Evolutionary conservation across 352 stramenopile species (phyloP).

Genomic region (Pythium myriotylum): DNA sequence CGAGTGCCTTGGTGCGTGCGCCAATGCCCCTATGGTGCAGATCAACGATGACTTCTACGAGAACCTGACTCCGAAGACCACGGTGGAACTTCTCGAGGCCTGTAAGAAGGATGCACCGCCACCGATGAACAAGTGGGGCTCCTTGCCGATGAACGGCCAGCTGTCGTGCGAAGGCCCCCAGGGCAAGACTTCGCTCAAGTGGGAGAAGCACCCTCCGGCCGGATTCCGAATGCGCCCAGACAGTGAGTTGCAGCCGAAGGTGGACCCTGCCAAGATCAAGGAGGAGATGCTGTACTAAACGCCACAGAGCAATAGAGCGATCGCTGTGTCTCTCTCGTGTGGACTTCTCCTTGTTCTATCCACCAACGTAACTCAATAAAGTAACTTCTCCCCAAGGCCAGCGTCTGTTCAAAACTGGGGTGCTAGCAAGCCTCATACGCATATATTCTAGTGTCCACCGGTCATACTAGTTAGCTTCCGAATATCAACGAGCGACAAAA

Average conservation of each 20-base stretch:
- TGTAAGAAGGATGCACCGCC: slow-evolving; percentile 94
- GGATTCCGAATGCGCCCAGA: slow-evolving; percentile 92
- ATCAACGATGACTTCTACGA: slow-evolving; percentile 99
- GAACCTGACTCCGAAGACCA: slow-evolving; percentile 98
- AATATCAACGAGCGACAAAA: slow-evolving; percentile 60
- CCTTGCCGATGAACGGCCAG: slow-evolving; percentile 99
- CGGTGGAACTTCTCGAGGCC: slow-evolving; percentile 95
- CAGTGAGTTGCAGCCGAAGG: slow-evolving; percentile 91
- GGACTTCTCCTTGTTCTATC: slow-evolving; percentile 4
- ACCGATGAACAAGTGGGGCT: slow-evolving; percentile 98
- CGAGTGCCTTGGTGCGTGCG: slow-evolving; percentile 98
- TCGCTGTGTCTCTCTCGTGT: not conserved
- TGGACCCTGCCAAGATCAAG: slow-evolving; percentile 94
- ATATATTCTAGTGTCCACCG: not conserved
- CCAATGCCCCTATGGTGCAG: slow-evolving; percentile 99
- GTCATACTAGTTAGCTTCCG: slow-evolving; percentile 22
- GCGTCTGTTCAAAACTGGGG: not conserved
- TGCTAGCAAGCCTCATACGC: not conserved
- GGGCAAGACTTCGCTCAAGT: slow-evolving; percentile 95
- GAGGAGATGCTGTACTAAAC: slow-evolving; percentile 90
- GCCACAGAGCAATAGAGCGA: slow-evolving; percentile 3
- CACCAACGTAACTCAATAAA: slow-evolving; percentile 24
- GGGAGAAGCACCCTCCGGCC: slow-evolving; percentile 79
- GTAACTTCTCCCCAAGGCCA: slow-evolving; percentile 19
- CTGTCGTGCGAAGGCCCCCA: slow-evolving; percentile 97